phyloP scores from a whole-genome alignment of 345 rosid species.

The Ceriops tagal region DNA sequence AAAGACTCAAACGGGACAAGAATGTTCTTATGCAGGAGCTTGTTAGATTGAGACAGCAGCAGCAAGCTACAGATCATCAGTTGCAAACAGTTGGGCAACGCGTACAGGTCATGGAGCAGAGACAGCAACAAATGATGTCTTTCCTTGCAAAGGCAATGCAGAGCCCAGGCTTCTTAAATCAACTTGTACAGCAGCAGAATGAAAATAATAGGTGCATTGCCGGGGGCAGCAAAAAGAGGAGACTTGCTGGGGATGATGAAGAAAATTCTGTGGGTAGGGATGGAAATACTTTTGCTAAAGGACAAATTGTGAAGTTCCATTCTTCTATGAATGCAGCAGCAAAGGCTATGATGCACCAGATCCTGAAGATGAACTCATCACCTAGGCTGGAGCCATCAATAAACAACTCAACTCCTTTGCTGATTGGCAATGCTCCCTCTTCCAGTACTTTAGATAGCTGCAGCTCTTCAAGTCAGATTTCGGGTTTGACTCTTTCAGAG shows the following conservation, averaged over 20 bases:
- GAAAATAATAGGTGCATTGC: slow-evolving; percentile 58
- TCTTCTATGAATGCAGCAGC: slow-evolving; percentile 35
- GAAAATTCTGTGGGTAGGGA: slow-evolving; percentile 7
- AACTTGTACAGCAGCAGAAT: slow-evolving; percentile 90
- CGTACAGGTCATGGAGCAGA: slow-evolving; percentile 92
- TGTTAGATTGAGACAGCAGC: slow-evolving; percentile 86
- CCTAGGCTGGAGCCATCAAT: slow-evolving; percentile 21
- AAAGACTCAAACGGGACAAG: slow-evolving; percentile 91
- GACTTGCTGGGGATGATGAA: slow-evolving; percentile 27
- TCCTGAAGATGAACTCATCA: slow-evolving; percentile 26
- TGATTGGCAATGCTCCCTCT: slow-evolving; percentile 12
- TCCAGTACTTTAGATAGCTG: slow-evolving; percentile 8
- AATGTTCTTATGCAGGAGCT: slow-evolving; percentile 97
- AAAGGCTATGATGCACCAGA: slow-evolving; percentile 30
- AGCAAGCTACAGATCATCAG: slow-evolving; percentile 81
- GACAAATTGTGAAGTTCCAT: slow-evolving; percentile 30
- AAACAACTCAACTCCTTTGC: slow-evolving; percentile 20
- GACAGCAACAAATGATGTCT: slow-evolving; percentile 96
- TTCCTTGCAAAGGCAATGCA: slow-evolving; percentile 94
- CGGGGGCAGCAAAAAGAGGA: slow-evolving; percentile 26
- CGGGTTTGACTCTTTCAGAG: slow-evolving; percentile 22
- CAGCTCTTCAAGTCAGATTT: slow-evolving; percentile 10
- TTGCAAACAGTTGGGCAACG: slow-evolving; percentile 81
- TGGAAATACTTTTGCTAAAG: slow-evolving; percentile 7
- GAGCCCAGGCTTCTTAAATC: slow-evolving; percentile 89